phyloP scores from a whole-genome alignment of 1,284 basidiomycete species.

The Sanghuangporus sanghuang region DNA sequence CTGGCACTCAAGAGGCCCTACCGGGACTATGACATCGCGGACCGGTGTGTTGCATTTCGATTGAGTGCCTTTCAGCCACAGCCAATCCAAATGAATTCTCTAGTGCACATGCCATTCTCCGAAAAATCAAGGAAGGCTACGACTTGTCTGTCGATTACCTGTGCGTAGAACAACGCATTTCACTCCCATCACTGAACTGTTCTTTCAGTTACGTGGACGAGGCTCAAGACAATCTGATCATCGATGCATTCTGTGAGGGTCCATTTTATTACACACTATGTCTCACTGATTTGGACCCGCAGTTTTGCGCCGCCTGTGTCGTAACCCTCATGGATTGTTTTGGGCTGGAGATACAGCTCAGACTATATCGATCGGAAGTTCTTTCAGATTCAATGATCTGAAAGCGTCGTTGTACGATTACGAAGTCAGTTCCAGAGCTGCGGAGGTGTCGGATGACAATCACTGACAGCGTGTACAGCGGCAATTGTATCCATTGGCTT shows the following conservation, averaged over 20 bases:
- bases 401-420: constrained; percentile 59
- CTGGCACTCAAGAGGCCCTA: constrained; percentile 38
- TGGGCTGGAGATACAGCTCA: constrained; percentile 81
- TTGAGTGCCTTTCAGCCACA: neutral
- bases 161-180: constrained; percentile 31
- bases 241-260: constrained; percentile 54
- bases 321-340: constrained; percentile 62
- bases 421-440: constrained; percentile 36
- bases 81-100: neutral
- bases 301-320: constrained; percentile 60
- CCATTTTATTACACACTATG: neutral
- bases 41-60: constrained; percentile 37
- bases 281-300: neutral
- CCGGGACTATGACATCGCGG: constrained; percentile 56
- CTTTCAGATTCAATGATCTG: constrained; percentile 67
- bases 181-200: neutral
- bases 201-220: constrained; percentile 62
- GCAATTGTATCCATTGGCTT: neutral
- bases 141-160: constrained; percentile 46
- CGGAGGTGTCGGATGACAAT: constrained; percentile 1
- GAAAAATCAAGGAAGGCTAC: constrained; percentile 26
- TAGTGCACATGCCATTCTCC: constrained; percentile 50
- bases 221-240: constrained; percentile 64
- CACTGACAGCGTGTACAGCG: neutral
- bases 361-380: constrained; percentile 66